These are phyloP conservation scores for Dendrostoma leiphaemia DNA, from an alignment of 2,329 filamentous ascomycete species.

Conservation along the genomic window DNA sequence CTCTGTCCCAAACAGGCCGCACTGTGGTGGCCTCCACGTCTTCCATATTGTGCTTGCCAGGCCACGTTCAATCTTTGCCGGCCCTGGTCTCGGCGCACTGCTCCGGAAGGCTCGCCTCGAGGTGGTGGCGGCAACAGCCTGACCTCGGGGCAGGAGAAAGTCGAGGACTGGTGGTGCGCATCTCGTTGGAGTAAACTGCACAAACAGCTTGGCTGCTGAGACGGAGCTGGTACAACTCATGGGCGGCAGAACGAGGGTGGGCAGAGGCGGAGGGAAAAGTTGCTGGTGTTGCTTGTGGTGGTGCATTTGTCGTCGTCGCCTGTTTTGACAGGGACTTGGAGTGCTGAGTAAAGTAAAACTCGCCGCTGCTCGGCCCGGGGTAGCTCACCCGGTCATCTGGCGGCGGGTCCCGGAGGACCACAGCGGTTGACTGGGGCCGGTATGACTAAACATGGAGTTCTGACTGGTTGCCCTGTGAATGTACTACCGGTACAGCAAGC, in stretches of 20 bases:
- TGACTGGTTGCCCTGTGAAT: no score
- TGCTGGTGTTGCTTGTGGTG: background rate
- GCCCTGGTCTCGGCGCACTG: constrained; percentile 1
- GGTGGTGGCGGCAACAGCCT: constrained; percentile 3
- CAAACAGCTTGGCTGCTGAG: constrained; percentile 30
- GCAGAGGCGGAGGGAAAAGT: background rate
- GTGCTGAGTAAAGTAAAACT: background rate
- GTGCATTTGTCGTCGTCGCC: background rate
- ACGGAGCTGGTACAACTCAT: constrained; percentile 18
- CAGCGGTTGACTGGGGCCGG: no score
- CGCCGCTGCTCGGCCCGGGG: background rate
- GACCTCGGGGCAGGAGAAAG: constrained; percentile 36
- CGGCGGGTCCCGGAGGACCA: no score
- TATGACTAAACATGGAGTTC: background rate
- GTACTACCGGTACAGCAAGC: no score
- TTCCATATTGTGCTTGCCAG: background rate
- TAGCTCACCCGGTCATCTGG: no score
- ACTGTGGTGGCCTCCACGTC: background rate
- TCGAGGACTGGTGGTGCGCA: constrained; percentile 34
- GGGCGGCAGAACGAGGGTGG: background rate
- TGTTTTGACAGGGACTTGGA: background rate
- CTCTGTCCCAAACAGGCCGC: background rate
- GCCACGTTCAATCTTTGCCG: background rate
- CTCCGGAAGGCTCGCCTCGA: constrained; percentile 17
- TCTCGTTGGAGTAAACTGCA: constrained; percentile 27